Evolutionary conservation across 208 protist genomes (phyloP).

Genomic region (Spironucleus salmonicida): DNA sequence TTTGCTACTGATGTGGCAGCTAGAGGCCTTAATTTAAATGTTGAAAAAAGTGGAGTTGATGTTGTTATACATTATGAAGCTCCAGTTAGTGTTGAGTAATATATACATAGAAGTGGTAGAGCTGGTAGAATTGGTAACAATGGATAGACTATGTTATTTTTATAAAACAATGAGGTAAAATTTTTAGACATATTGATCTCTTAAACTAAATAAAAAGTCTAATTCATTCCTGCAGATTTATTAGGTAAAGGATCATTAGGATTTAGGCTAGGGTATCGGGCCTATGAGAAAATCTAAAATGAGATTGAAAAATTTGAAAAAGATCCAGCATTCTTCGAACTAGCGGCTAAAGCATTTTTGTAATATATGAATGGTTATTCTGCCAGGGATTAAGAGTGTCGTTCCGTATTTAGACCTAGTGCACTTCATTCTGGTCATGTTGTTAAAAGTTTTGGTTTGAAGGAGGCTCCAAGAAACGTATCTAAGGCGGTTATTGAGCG

Average conservation of each 20-base stretch:
- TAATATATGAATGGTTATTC: conserved; percentile 2
- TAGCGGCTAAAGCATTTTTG: conserved; percentile 3
- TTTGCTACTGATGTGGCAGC: conserved; percentile 24
- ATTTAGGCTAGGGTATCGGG: neutral
- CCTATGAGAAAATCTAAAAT: neutral
- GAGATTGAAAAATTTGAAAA: neutral
- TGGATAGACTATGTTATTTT: neutral
- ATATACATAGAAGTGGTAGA: conserved; percentile 8
- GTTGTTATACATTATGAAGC: conserved; percentile 26
- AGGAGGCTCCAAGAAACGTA: neutral
- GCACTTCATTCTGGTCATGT: conserved; percentile 10
- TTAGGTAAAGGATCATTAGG: neutral
- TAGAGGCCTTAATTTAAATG: neutral
- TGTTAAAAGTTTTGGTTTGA: conserved; percentile 11
- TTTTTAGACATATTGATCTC: neutral
- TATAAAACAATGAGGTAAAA: neutral
- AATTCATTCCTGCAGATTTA: neutral
- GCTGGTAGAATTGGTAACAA: neutral
- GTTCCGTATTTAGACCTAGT: neutral
- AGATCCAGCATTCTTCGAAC: neutral
- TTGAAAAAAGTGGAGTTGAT: neutral
- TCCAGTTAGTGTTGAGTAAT: neutral
- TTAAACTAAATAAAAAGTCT: neutral
- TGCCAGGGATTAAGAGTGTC: neutral
- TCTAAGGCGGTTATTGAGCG: too few relatives aligned